Conservation (phyloP, 2,329 filamentous ascomycete species). For the Claviceps pazoutovae region DNA sequence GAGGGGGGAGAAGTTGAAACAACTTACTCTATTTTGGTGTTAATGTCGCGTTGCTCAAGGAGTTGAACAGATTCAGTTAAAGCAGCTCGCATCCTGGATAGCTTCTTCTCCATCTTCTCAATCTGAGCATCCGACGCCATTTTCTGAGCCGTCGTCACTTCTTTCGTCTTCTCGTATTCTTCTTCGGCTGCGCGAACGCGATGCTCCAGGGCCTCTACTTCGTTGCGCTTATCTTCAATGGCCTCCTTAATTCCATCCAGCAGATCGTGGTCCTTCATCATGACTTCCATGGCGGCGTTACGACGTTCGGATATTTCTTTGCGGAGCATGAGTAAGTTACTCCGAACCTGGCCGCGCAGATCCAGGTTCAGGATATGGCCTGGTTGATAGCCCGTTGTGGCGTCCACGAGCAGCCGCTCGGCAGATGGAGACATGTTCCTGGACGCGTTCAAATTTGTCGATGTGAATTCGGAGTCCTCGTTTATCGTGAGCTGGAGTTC, state of each 20-base stretch:
- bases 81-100: slow-evolving; percentile 80
- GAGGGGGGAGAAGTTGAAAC: no score
- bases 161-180: slow-evolving; percentile 87
- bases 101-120: slow-evolving; percentile 96
- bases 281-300: slow-evolving; percentile 67
- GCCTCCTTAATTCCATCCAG: slow-evolving; percentile 92
- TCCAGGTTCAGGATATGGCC: slow-evolving; percentile 81
- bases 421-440: slow-evolving; percentile 25
- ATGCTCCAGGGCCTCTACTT: slow-evolving; percentile 85
- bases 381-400: slow-evolving; percentile 77
- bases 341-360: slow-evolving; percentile 69
- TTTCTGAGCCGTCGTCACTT: slow-evolving; percentile 74
- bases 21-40: slow-evolving; percentile 81
- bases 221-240: slow-evolving; percentile 86
- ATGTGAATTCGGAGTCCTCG: slow-evolving; percentile 61
- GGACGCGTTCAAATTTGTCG: slow-evolving; percentile 39
- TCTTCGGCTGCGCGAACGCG: slow-evolving; percentile 77
- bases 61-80: slow-evolving; percentile 77
- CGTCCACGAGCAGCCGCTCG: slow-evolving; percentile 70
- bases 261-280: slow-evolving; percentile 89
- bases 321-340: slow-evolving; percentile 59
- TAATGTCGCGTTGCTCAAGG: slow-evolving; percentile 92
- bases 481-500: slow-evolving; percentile 76
- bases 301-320: slow-evolving; percentile 89
- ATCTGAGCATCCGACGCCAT: slow-evolving; percentile 84